These are phyloP conservation scores for Sugiyamaella americana DNA, from an alignment of 805 yeast genomes.

Conservation along the genomic window DNA sequence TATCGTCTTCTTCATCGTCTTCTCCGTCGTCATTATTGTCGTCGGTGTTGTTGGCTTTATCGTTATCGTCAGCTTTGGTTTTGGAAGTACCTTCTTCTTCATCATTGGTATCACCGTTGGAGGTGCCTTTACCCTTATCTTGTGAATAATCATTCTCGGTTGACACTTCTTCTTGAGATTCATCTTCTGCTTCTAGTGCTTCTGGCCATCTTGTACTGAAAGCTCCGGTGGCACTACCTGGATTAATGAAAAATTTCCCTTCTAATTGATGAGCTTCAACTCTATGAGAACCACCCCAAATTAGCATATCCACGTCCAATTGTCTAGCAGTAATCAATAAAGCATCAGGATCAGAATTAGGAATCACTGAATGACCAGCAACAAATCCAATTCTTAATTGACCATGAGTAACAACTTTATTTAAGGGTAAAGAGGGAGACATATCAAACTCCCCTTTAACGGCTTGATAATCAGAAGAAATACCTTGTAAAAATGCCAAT, in stretches of 20 bases:
- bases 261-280: slow-evolving; percentile 92
- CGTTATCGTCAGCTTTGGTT: neutral
- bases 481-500: slow-evolving; percentile 52
- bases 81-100: neutral
- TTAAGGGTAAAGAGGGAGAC: slow-evolving; percentile 48
- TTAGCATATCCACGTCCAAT: slow-evolving; percentile 81
- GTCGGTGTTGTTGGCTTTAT: slow-evolving; percentile 1
- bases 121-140: neutral
- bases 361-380: slow-evolving; percentile 77
- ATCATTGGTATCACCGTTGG: slow-evolving; percentile 22
- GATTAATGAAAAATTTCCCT: slow-evolving; percentile 90
- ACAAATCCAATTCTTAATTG: slow-evolving; percentile 75
- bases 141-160: neutral
- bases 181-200: slow-evolving; percentile 40
- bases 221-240: slow-evolving; percentile 97
- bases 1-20: slow-evolving; percentile 2
- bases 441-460: slow-evolving; percentile 83
- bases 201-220: slow-evolving; percentile 58
- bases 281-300: slow-evolving; percentile 90
- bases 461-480: slow-evolving; percentile 66
- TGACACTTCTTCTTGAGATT: neutral
- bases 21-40: slow-evolving; percentile 2
- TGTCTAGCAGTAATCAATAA: slow-evolving; percentile 78
- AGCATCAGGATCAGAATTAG: slow-evolving; percentile 81
- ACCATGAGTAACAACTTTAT: slow-evolving; percentile 61